Base-by-base conservation (phyloP, 495 filamentous ascomycete genomes). In the Cetradonia linearis region DNA sequence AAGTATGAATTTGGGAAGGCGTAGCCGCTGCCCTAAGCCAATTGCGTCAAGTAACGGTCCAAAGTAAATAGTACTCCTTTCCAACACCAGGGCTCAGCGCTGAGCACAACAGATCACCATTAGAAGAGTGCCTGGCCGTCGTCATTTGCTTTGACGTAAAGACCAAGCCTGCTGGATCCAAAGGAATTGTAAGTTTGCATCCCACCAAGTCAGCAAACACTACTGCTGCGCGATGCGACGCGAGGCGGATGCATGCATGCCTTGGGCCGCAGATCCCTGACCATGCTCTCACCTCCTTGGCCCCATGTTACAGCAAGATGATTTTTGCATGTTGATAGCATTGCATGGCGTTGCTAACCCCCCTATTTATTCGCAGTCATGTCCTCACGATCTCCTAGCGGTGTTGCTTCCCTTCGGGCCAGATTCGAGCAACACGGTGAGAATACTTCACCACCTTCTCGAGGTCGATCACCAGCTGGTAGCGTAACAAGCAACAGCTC, bases 371-470 rank as follows among this genome's bases (percentile, higher is more conserved):
- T 11, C 38, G 59, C 64, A 74, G 72, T 71, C 68, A 83, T 83
- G 80, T 71, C 77, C 58, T 71, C 74, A 37, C 74, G 72, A 44
- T 71, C 76, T 62, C 74, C 73, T 53, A 76, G 77, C 53, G 82
- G 81, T 49, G 81, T 86, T 62, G 76, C 80, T 70, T 89, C 86
- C 74, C 81, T 96, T 61, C 82, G 89, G 59, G 91, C 91, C 66
- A 89, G 88, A 78, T 96, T 96, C 70, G 91, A 96, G 77, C 77
- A 78, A 42, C 78, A 74, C 56, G 71, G 61, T 18, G 70, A 73
- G 50, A 58, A 74, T 58, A 71, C 72, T 13, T 83, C 82, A 48
- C 82, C 86, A 56, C 85, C 86, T 36, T 83, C 86, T 60, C 83
- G 87, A 69, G 88, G 88, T 60, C 80, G 86, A 69, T 88, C 87